Evolutionary conservation across 2,329 filamentous ascomycete species (phyloP).

Genomic region (Neofusicoccum sp.): DNA sequence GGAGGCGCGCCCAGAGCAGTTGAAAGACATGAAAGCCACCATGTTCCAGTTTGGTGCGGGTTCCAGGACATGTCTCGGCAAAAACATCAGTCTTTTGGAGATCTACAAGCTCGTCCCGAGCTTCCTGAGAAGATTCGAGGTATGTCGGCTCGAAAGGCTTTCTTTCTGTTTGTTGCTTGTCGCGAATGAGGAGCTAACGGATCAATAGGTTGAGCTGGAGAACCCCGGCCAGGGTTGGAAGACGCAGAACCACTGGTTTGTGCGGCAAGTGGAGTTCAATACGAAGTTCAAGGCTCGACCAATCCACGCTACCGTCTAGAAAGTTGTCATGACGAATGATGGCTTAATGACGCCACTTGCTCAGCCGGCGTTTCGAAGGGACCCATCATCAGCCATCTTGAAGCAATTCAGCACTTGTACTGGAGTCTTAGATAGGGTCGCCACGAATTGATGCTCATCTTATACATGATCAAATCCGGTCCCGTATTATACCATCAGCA

Average conservation of each 20-base stretch:
- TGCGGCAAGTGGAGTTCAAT: slow-evolving; percentile 49
- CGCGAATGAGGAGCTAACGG: slow-evolving; percentile 17
- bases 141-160: slow-evolving; percentile 25
- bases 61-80: slow-evolving; percentile 67
- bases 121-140: slow-evolving; percentile 68
- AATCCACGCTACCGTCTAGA: slow-evolving; percentile 16
- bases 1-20: slow-evolving; percentile 55
- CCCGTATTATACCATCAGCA: too few relatives aligned
- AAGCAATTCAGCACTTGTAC: too few relatives aligned
- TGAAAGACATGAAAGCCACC: slow-evolving; percentile 68
- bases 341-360: neutral
- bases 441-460: neutral
- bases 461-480: neutral
- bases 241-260: slow-evolving; percentile 59
- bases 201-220: slow-evolving; percentile 43
- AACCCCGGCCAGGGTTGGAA: slow-evolving; percentile 45
- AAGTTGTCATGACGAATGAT: neutral
- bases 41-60: slow-evolving; percentile 77
- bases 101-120: slow-evolving; percentile 56
- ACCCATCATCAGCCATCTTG: neutral
- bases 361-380: slow-evolving; percentile 1
- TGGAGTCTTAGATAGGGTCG: neutral
- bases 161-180: neutral
- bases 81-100: slow-evolving; percentile 53
- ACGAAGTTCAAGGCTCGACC: slow-evolving; percentile 42